Evolutionary conservation across 345 rosid genomes (phyloP), one percentile per base, ranked within the genome.

Genomic region (Odontarrhena argentea): DNA sequence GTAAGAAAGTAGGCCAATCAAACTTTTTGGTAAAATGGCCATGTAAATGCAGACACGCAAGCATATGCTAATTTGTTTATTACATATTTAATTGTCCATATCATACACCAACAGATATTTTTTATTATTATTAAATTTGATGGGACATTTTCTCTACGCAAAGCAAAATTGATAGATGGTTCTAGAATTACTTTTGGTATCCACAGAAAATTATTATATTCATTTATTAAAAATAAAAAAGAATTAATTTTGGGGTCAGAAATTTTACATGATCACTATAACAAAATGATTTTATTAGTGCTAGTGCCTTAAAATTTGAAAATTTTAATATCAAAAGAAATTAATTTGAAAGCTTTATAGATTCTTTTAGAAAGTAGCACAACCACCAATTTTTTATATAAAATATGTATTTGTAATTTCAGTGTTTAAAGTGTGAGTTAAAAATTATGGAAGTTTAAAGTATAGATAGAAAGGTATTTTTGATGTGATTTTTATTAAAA

Each of bases 101-200:
- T 63, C 69, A 45, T 18, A 46, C 18, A 71, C 26, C 18, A 6
- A 26, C 13, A 47, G 9, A 44, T 66, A 70, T 60, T 44, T 44
- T 22, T 36, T 2, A 9, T 8, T 36, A 35, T 25, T 32, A 42
- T 22, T 34, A 2, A 38, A 8, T 2, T 52, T 26, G 55, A 69
- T 45, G 30, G 10, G 55, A 63, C 68, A 61, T 36, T 26, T 51
- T 69, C 35, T 53, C 26, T 2, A 70, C 57, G 47, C 68, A 62
- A 63, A 55, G 50, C 44, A 70, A 61, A 70, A 41, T 54, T 5
- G 8, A 37, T 46, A 38, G 58, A 71, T 55, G 30, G 45, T 71
- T 71, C 64, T 63, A 55, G 69, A 71, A 62, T 35, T 28, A n/a
- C 15, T 26, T 18, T 36, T 8, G 3, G 2, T 6, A 22, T 63